Conservation (phyloP, 257 asterid genomes). For the Coffea canephora region DNA sequence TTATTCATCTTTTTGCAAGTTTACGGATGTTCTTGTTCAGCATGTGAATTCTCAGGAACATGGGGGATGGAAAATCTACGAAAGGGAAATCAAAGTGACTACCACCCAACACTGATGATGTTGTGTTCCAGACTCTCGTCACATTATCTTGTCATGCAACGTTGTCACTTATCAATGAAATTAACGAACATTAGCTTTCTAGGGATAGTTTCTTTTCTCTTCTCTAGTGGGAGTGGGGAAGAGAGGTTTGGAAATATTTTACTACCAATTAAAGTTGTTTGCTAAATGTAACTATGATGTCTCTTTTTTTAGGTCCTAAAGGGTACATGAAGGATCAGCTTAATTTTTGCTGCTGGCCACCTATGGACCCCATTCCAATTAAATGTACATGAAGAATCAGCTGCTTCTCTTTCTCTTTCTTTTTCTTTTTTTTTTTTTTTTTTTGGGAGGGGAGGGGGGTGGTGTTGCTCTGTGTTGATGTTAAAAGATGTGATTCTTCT, state of each 20-base stretch:
- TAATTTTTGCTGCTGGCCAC: no score
- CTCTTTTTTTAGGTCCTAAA: background rate
- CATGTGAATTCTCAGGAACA: background rate
- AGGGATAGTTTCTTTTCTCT: background rate
- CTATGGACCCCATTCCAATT: no score
- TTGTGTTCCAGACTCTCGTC: background rate
- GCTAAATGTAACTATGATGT: background rate
- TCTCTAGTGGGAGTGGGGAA: background rate
- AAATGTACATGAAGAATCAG: no score
- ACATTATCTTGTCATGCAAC: conserved; percentile 2
- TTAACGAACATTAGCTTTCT: background rate
- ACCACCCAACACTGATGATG: background rate
- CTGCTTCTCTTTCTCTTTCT: no score
- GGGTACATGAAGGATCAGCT: no score
- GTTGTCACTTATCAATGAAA: background rate
- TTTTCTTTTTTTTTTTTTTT: no score
- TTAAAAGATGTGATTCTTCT: no score
- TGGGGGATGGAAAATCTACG: background rate
- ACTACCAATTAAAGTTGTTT: background rate
- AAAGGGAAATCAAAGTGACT: background rate
- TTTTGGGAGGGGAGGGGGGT: no score
- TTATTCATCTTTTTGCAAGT: background rate
- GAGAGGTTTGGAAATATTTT: background rate
- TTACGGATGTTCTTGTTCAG: background rate
- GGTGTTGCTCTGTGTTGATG: no score